These are phyloP conservation scores for Aspergillus melleus DNA, from an alignment of 2,329 filamentous ascomycete species.

Conservation along the genomic window DNA sequence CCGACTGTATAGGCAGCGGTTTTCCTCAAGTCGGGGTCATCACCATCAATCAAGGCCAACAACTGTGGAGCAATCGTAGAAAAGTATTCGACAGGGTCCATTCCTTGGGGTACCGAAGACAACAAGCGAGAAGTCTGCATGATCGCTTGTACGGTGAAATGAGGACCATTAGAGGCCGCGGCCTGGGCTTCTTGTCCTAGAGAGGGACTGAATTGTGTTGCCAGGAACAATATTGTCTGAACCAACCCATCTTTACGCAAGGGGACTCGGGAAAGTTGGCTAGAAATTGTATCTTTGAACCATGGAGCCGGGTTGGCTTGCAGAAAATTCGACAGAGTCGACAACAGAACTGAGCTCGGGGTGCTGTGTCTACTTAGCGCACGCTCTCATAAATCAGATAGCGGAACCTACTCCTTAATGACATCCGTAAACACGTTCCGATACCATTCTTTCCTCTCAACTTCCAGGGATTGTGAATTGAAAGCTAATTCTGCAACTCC, in stretches of 20 bases:
- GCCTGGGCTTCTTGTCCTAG: slow-evolving; percentile 36
- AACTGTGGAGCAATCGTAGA: slow-evolving; percentile 41
- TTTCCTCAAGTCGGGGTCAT: slow-evolving; percentile 40
- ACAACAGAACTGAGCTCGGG: slow-evolving; percentile 35
- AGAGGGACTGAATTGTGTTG: slow-evolving; percentile 42
- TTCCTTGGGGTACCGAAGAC: slow-evolving; percentile 42
- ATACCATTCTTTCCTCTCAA: slow-evolving; percentile 20
- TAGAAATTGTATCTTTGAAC: slow-evolving; percentile 41
- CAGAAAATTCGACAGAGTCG: slow-evolving; percentile 40
- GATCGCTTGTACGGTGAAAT: slow-evolving; percentile 45
- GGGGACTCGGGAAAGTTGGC: slow-evolving; percentile 39
- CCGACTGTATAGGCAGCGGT: slow-evolving; percentile 46
- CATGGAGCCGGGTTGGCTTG: slow-evolving; percentile 36
- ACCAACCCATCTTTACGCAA: slow-evolving; percentile 42
- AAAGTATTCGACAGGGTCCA: slow-evolving; percentile 39
- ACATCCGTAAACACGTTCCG: slow-evolving; percentile 27
- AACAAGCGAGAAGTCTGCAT: slow-evolving; percentile 46
- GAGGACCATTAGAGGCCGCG: slow-evolving; percentile 34
- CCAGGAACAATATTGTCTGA: slow-evolving; percentile 44
- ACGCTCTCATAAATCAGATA: background rate
- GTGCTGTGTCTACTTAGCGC: slow-evolving; percentile 31
- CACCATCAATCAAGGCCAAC: slow-evolving; percentile 40
- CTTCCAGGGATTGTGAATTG: slow-evolving; percentile 29
- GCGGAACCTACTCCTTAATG: slow-evolving; percentile 35
- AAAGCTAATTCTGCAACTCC: slow-evolving; percentile 40